phyloP scores from a whole-genome alignment of 2,329 filamentous ascomycete genomes.

The Clonostachys sp. region DNA sequence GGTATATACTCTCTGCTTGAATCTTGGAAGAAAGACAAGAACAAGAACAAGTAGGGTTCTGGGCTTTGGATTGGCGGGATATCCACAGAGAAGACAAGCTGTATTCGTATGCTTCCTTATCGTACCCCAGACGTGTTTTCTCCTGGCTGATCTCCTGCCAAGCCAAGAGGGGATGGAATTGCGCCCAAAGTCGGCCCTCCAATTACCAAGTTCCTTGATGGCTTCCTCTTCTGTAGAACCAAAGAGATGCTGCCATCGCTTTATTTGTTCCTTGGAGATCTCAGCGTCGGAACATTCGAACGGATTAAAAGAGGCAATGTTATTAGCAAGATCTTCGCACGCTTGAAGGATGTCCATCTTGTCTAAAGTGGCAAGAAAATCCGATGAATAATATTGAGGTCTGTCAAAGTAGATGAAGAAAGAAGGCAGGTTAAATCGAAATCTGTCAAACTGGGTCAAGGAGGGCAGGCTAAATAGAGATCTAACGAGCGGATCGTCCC shows the following conservation, averaged over 20 bases:
- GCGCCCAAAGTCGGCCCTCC: constrained; percentile 3
- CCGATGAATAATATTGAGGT: neutral
- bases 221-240: constrained; percentile 1
- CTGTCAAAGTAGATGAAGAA: too few relatives aligned
- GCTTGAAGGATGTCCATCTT: constrained; percentile 1
- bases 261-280: constrained; percentile 2
- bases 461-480: too few relatives aligned
- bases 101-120: constrained; percentile 7
- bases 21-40: neutral
- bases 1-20: neutral
- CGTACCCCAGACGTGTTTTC: constrained; percentile 1
- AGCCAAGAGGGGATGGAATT: neutral
- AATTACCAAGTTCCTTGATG: constrained; percentile 2
- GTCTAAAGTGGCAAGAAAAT: neutral
- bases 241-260: constrained; percentile 5
- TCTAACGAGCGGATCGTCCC: too few relatives aligned
- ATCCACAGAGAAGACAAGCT: neutral
- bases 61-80: neutral
- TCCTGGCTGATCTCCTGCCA: constrained; percentile 4
- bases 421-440: too few relatives aligned
- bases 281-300: constrained; percentile 2
- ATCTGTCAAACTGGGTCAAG: too few relatives aligned
- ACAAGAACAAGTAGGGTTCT: neutral
- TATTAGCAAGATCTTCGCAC: constrained; percentile 1
- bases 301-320: neutral